A percentile compares a stretch with the other conserved stretches of the same genome.
Evolutionary conservation across 129 eudicot genomes (phyloP).

Genomic region (Arctium minus): DNA sequence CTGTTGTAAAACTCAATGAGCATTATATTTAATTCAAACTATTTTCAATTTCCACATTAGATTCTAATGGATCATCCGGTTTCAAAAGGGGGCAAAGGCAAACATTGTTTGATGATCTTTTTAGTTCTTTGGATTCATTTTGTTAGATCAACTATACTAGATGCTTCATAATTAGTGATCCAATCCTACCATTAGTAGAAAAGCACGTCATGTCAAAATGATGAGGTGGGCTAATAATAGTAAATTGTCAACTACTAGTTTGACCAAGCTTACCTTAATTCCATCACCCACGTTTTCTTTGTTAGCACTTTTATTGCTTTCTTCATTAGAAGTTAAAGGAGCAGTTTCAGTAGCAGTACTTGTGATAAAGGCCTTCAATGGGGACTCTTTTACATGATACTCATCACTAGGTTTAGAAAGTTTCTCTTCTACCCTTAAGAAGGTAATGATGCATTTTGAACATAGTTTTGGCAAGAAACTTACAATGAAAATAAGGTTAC

Average conservation of each 20-base stretch:
- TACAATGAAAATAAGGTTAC: background rate
- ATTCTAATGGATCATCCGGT: too few species aligned
- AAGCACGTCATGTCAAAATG: background rate
- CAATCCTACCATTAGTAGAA: background rate
- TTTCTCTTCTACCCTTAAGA: slow-evolving; percentile 42
- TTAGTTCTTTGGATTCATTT: background rate
- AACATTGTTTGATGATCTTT: too few species aligned
- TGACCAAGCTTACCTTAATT: slow-evolving; percentile 53
- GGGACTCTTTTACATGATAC: slow-evolving; percentile 18
- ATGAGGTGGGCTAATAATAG: background rate
- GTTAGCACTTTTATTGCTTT: slow-evolving; percentile 39
- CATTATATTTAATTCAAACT: background rate
- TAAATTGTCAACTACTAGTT: background rate
- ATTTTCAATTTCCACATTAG: too few species aligned
- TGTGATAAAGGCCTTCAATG: slow-evolving; percentile 14
- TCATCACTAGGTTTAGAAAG: slow-evolving; percentile 35
- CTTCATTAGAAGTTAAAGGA: slow-evolving; percentile 28
- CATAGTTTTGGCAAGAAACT: background rate
- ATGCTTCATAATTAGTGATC: background rate
- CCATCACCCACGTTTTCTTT: slow-evolving; percentile 23
- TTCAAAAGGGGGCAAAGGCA: too few species aligned
- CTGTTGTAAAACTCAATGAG: background rate
- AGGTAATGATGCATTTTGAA: slow-evolving; percentile 60
- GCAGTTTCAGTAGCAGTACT: too few species aligned
- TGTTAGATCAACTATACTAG: background rate